A percentile compares a stretch with the other conserved stretches of the same genome.
Conservation (phyloP, 257 asterid species). For the Solanum pimpinellifolium region DNA sequence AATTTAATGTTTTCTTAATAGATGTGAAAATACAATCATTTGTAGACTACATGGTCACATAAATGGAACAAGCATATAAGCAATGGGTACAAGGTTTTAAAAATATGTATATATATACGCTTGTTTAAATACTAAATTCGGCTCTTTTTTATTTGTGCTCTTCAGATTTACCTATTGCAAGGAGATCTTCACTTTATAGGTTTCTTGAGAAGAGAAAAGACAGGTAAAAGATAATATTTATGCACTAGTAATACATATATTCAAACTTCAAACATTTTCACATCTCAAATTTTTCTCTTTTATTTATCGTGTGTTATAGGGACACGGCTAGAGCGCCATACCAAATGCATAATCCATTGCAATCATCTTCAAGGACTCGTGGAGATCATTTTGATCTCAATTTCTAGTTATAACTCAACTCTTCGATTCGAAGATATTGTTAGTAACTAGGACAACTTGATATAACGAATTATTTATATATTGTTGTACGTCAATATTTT, state of each 20-base stretch:
- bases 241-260: not conserved
- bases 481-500: not conserved
- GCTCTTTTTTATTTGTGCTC: not conserved
- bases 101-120: not conserved
- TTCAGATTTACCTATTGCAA: slow-evolving; percentile 16
- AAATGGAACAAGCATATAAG: not conserved
- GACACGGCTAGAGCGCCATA: not conserved
- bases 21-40: no score
- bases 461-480: not conserved
- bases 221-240: not conserved
- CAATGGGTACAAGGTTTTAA: not conserved
- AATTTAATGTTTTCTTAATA: no score
- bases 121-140: not conserved
- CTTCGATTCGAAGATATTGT: not conserved
- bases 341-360: not conserved
- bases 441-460: not conserved
- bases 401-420: not conserved
- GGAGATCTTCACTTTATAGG: slow-evolving; percentile 40
- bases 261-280: not conserved
- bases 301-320: not conserved
- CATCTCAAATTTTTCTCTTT: not conserved
- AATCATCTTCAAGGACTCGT: not conserved
- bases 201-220: slow-evolving; percentile 58
- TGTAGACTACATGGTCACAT: no score
- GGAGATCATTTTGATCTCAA: slow-evolving; percentile 4